Percentiles rank a stretch among this genome's conserved stretches.
These are phyloP conservation scores for Lactarius evosmus DNA, from an alignment of 768 basidiomycete genomes.

Conservation along the genomic window DNA sequence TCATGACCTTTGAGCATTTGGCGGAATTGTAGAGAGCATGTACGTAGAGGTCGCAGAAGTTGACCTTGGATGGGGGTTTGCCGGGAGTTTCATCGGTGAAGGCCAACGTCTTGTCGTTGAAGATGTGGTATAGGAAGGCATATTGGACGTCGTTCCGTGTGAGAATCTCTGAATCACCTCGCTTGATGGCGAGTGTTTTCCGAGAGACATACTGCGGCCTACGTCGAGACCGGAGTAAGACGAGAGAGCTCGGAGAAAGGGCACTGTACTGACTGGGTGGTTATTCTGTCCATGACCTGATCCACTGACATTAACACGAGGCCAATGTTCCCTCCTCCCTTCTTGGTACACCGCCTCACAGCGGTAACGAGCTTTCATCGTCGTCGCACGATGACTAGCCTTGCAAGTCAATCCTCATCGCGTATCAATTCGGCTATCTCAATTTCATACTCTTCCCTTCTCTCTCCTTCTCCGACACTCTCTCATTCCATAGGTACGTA, in stretches of 20 bases:
- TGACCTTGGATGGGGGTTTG: constrained; percentile 50
- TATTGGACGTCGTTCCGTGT: constrained; percentile 83
- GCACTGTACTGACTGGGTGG: constrained; percentile 25
- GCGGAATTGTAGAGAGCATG: constrained; percentile 74
- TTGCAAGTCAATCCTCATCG: constrained; percentile 30
- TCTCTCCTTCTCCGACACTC: constrained; percentile 52
- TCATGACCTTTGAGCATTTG: constrained; percentile 84
- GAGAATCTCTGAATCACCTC: constrained; percentile 78
- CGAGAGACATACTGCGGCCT: constrained; percentile 40
- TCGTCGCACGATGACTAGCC: constrained; percentile 17
- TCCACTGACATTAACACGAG: constrained; percentile 12
- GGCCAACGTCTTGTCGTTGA: constrained; percentile 60
- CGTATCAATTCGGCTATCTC: constrained; percentile 50
- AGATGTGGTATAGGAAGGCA: constrained; percentile 78
- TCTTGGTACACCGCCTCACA: constrained; percentile 10
- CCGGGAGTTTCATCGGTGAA: constrained; percentile 64
- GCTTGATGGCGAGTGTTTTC: constrained; percentile 76
- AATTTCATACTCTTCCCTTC: constrained; percentile 60
- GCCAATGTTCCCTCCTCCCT: constrained; percentile 17
- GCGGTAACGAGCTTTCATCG: constrained; percentile 10
- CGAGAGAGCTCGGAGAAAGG: constrained; percentile 34
- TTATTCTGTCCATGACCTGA: constrained; percentile 17
- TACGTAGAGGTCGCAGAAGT: constrained; percentile 81
- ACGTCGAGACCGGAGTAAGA: constrained; percentile 55
- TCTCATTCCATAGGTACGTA: constrained; percentile 57